Base-by-base conservation (phyloP, 495 filamentous ascomycete genomes). In the Letharia columbiana region DNA sequence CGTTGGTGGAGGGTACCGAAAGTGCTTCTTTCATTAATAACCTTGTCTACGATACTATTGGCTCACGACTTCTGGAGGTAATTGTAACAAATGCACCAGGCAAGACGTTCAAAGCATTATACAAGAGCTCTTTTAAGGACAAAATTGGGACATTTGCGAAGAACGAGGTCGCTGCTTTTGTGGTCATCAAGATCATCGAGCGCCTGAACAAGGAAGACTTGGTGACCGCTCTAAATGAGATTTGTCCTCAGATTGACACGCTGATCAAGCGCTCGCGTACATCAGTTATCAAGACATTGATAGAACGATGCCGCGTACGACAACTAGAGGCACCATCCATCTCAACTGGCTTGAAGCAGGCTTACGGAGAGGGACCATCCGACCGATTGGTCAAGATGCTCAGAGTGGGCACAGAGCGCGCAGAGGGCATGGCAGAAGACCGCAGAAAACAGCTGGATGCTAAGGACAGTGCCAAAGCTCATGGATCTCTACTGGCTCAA, bases 111-210 rank as follows among this genome's bases (percentile, higher is more conserved):
- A 96, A 96, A 73, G 81, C 83, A 31, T 74, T 98, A 0, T 89
- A 93, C 72, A 83, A 81, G 52, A 84, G 86, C 58, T 83, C 89
- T 66, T 88, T 98, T 67, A 84, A 83, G 64, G 86, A 87, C 2
- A 84, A 90, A 9, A 87, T 98, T 56, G 83, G 83, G 5, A 88
- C 83, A 47, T 78, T 96, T 44, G 82, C 93, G 2, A 88, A 91
- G 54, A 98, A 98, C 74, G 91, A 91, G 68, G 90, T 91, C 65
- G 91, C 94, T 12, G 86, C 85, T 31, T 98, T 94, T 71, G 89
- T 93, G 7, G 89, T 91, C 12, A 85, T 89, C 66, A 82, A 83
- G 49, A 84, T 92, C 6, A 77, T 98, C 49, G 91, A 93, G 71
- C 81, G 92, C 70, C 81, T 98, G 31, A 86, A 86, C 71, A 90